Conservation (phyloP, 495 filamentous ascomycete genomes). For the Podospora pseudocomata region DNA sequence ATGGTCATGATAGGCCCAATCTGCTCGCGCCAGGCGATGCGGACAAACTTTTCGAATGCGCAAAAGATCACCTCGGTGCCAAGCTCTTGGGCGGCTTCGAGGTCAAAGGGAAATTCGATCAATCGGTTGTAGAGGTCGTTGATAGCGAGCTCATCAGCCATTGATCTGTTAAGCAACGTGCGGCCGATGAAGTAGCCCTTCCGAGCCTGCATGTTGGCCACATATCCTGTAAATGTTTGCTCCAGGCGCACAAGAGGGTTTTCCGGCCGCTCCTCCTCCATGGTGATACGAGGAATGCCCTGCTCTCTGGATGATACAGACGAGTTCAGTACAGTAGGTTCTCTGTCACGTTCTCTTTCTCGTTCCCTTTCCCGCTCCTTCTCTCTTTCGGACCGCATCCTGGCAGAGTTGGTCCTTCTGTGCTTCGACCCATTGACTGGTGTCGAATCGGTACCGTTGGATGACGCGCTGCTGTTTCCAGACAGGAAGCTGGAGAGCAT, state of each 20-base stretch:
- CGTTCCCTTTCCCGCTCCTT: conserved; percentile 31
- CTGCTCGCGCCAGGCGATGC: conserved; percentile 80
- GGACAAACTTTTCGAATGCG: conserved; percentile 91
- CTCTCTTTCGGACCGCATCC: conserved; percentile 34
- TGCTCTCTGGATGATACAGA: conserved; percentile 45
- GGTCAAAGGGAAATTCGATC: conserved; percentile 72
- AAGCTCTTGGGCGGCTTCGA: conserved; percentile 69
- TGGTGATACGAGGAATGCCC: conserved; percentile 44
- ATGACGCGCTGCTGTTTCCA: conserved; percentile 39
- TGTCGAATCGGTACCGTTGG: conserved; percentile 19
- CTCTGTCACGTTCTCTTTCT: neutral
- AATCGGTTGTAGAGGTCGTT: conserved; percentile 91
- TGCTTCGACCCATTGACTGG: conserved; percentile 31
- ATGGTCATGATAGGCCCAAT: conserved; percentile 77
- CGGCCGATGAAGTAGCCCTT: conserved; percentile 83
- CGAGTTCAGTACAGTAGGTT: conserved; percentile 30
- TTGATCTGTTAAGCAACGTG: conserved; percentile 63
- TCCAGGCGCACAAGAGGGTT: conserved; percentile 69
- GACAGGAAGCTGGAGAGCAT: conserved; percentile 79
- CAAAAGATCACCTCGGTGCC: conserved; percentile 87
- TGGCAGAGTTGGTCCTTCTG: conserved; percentile 28
- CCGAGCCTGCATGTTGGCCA: conserved; percentile 73
- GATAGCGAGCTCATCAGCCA: conserved; percentile 71
- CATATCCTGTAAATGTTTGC: conserved; percentile 80
- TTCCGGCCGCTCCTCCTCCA: conserved; percentile 46